phyloP scores from a whole-genome alignment of 1,284 basidiomycete genomes.

The Omphalotus olearius region DNA sequence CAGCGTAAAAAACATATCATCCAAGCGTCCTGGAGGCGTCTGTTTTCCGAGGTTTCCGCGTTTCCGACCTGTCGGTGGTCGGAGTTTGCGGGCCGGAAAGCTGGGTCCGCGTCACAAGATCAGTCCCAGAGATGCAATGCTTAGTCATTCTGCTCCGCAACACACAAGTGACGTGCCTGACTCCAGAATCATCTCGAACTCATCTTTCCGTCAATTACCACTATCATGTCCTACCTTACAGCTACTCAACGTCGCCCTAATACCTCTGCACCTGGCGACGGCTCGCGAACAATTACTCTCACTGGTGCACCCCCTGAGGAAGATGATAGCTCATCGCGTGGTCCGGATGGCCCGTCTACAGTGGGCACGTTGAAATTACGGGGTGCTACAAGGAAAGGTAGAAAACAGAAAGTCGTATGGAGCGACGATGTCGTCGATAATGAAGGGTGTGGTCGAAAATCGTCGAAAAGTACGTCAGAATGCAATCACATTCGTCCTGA shows the following conservation, averaged over 20 bases:
- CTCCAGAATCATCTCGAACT: too few species aligned
- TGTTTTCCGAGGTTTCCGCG: too few species aligned
- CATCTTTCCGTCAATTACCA: not conserved
- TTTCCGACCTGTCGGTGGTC: too few species aligned
- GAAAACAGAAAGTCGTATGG: constrained; percentile 62
- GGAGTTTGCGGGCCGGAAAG: too few species aligned
- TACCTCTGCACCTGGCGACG: constrained; percentile 44
- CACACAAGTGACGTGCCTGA: too few species aligned
- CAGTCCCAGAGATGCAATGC: too few species aligned
- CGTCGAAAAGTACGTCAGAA: constrained; percentile 77
- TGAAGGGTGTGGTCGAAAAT: constrained; percentile 75
- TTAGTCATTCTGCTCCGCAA: too few species aligned
- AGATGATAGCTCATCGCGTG: constrained; percentile 20
- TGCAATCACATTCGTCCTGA: not conserved
- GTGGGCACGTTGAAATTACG: constrained; percentile 53
- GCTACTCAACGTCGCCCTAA: constrained; percentile 26
- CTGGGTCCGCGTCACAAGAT: too few species aligned
- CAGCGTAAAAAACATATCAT: too few species aligned
- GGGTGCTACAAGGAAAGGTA: constrained; percentile 38
- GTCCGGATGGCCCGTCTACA: not conserved
- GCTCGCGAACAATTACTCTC: constrained; percentile 54
- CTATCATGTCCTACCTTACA: constrained; percentile 13
- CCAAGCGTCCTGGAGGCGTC: too few species aligned
- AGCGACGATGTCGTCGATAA: constrained; percentile 80
- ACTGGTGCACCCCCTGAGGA: constrained; percentile 37